Conservation (phyloP, 306 rosid species). For the Pyrus betulifolia region DNA sequence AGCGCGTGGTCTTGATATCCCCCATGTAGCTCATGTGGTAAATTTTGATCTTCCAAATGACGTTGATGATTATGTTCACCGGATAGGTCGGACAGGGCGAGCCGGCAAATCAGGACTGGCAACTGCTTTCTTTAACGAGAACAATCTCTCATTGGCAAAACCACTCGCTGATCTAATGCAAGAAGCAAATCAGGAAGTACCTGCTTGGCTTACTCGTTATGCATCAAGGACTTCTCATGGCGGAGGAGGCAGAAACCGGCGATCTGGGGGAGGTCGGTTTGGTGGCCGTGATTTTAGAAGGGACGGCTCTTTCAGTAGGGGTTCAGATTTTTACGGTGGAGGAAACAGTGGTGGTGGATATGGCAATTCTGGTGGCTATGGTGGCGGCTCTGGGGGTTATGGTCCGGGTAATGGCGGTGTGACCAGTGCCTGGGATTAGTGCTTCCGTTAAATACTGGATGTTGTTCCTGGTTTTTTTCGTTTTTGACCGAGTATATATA, state of each 20-base stretch:
- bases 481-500: background rate
- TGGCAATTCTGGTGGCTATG: slow-evolving; percentile 44
- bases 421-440: slow-evolving; percentile 74
- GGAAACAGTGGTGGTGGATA: slow-evolving; percentile 35
- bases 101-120: slow-evolving; percentile 81
- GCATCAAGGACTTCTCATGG: slow-evolving; percentile 44
- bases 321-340: slow-evolving; percentile 48
- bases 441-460: background rate
- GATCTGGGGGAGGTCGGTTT: slow-evolving; percentile 56
- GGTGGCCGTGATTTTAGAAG: slow-evolving; percentile 73
- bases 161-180: slow-evolving; percentile 73
- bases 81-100: slow-evolving; percentile 81
- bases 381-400: slow-evolving; percentile 24
- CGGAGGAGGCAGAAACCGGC: slow-evolving; percentile 43
- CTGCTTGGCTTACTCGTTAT: slow-evolving; percentile 67
- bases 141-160: slow-evolving; percentile 50
- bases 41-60: slow-evolving; percentile 79
- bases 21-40: slow-evolving; percentile 72
- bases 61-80: slow-evolving; percentile 77
- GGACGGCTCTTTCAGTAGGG: slow-evolving; percentile 41
- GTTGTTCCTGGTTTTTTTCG: background rate
- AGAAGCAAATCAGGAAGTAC: slow-evolving; percentile 80
- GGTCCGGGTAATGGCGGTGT: slow-evolving; percentile 29
- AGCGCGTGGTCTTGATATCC: slow-evolving; percentile 83
- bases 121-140: slow-evolving; percentile 71